These are phyloP conservation scores for Sicyos edulis DNA, from an alignment of 306 rosid species.

Conservation along the genomic window DNA sequence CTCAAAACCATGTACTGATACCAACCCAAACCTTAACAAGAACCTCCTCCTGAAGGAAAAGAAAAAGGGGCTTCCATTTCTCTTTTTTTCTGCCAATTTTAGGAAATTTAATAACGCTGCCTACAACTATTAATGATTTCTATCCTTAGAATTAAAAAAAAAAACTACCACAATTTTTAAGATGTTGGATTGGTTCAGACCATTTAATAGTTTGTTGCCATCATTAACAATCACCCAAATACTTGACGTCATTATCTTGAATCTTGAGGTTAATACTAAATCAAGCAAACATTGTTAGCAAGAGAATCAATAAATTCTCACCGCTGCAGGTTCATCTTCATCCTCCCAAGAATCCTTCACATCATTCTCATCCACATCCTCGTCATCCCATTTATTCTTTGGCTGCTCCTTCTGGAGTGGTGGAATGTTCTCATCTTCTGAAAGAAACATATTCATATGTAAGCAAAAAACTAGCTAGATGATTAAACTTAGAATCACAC, in stretches of 20 bases:
- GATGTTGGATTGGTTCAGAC: background rate
- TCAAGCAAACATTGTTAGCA: background rate
- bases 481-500: background rate
- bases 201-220: background rate
- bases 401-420: conserved; percentile 44
- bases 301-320: conserved; percentile 27
- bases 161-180: background rate
- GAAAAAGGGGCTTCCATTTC: background rate
- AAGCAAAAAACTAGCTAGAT: background rate
- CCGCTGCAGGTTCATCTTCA: conserved; percentile 66
- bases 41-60: background rate
- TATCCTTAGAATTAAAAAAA: background rate
- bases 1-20: background rate
- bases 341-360: conserved; percentile 97
- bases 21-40: background rate
- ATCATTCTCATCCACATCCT: conserved; percentile 78
- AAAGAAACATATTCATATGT: background rate
- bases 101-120: background rate
- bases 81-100: background rate
- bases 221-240: background rate
- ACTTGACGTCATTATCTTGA: background rate
- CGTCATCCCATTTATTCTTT: conserved; percentile 80
- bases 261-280: background rate
- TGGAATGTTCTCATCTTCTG: conserved; percentile 60
- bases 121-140: background rate